A percentile compares a stretch with the other conserved stretches of the same genome.
Evolutionary conservation across 257 asterid species (phyloP).

Genomic region (Capsicum chinense): DNA sequence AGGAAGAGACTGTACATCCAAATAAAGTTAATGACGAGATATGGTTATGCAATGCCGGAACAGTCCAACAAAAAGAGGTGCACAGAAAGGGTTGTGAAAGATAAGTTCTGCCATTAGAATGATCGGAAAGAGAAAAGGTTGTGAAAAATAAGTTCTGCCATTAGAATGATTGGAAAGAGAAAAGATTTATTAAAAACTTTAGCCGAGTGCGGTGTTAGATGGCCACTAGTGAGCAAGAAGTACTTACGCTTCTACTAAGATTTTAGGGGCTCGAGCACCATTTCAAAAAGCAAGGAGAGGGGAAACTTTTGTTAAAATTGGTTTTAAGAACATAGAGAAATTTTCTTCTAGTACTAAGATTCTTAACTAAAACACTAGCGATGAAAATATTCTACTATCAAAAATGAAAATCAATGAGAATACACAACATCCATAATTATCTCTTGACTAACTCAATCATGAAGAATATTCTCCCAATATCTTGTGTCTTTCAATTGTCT

Average conservation of each 20-base stretch:
- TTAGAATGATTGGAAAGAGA: too few species aligned
- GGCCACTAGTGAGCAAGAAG: neutral
- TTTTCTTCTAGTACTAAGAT: neutral
- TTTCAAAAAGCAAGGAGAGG: conserved; percentile 21
- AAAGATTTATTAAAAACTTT: neutral
- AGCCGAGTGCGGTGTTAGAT: neutral
- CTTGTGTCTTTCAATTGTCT: neutral
- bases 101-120: neutral
- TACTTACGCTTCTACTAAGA: neutral
- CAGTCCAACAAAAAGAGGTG: neutral
- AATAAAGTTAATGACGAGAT: too few species aligned
- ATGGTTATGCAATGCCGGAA: neutral
- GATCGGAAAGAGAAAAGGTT: neutral
- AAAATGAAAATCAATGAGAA: neutral
- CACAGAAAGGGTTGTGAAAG: conserved; percentile 1
- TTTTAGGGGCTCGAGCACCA: neutral
- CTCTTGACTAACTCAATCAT: conserved; percentile 15
- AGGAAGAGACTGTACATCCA: neutral
- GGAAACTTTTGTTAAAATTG: neutral
- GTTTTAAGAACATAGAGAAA: neutral
- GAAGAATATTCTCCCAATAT: neutral
- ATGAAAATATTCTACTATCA: neutral
- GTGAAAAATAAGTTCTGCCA: too few species aligned
- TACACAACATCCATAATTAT: neutral
- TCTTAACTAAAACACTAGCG: neutral